These are phyloP conservation scores for Solanum lycopersicoides DNA, from an alignment of 257 asterid genomes.

Conservation along the genomic window DNA sequence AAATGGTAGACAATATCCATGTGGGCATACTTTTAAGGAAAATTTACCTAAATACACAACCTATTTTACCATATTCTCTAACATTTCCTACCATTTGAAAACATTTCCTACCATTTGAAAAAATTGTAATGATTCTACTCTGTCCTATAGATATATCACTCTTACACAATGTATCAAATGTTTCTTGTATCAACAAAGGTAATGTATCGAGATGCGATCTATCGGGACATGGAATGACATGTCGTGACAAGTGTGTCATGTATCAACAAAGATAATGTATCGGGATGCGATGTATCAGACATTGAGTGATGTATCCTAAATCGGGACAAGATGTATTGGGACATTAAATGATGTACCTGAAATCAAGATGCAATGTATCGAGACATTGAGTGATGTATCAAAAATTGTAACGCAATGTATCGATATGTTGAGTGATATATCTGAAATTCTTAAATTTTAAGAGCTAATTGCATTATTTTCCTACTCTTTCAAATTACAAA, in stretches of 20 bases:
- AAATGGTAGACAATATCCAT: neutral
- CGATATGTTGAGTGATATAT: neutral
- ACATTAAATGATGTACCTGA: no score
- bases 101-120: neutral
- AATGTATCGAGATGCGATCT: no score
- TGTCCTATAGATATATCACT: neutral
- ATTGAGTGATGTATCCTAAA: neutral
- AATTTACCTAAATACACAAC: no score
- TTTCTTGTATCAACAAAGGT: neutral
- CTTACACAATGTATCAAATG: neutral
- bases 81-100: neutral
- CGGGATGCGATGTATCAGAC: no score
- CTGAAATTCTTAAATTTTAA: neutral
- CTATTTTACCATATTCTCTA: no score
- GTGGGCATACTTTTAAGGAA: neutral
- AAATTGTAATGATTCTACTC: no score
- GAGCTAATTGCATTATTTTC: no score
- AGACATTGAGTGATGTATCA: neutral
- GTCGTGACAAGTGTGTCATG: neutral
- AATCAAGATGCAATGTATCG: no score
- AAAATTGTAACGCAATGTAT: accelerated
- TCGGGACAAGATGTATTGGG: neutral
- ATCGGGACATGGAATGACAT: no score
- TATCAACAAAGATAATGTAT: neutral
- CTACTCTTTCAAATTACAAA: neutral